Evolutionary conservation across 345 rosid species (phyloP).

Genomic region (thale cress (Arabidopsis thaliana)): TAIR10.1 NC_003076.8:15331001-15331500

Average conservation of each 20-base stretch:
- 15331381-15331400: fast-evolving
- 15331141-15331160: fast-evolving
- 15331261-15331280: not conserved
- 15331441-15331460: not conserved
- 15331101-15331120: not conserved
- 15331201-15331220: not conserved
- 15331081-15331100: not conserved
- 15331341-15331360: not conserved
- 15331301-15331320: not conserved
- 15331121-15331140: not conserved
- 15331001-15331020: fast-evolving
- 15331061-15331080: not conserved
- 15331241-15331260: not conserved
- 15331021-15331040: not conserved
- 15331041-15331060: not conserved
- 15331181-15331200: not conserved
- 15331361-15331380: not conserved
- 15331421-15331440: not conserved
- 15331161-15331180: not conserved
- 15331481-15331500: not conserved
- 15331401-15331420: not conserved
- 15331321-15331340: fast-evolving
- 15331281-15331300: not conserved
- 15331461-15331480: fast-evolving
- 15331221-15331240: not conserved